These are phyloP conservation scores for Dioszegia hungarica DNA, from an alignment of 768 basidiomycete genomes.

Conservation along the genomic window DNA sequence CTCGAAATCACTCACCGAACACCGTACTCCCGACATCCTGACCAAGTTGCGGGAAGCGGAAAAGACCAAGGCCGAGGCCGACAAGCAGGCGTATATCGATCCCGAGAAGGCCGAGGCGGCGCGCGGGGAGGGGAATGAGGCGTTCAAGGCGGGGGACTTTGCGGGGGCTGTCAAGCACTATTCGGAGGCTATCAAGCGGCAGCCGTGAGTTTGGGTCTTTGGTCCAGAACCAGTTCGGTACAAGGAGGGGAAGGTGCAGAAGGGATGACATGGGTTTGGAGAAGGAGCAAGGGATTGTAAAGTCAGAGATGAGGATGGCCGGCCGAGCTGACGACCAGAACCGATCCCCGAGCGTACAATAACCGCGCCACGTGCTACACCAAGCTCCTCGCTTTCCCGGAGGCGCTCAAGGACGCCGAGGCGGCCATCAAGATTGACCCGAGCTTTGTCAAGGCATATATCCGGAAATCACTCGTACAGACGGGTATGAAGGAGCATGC, in stretches of 20 bases:
- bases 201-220: slow-evolving; percentile 54
- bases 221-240: background rate
- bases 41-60: slow-evolving; percentile 82
- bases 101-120: slow-evolving; percentile 74
- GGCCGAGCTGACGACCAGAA: slow-evolving; percentile 19
- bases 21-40: slow-evolving; percentile 88
- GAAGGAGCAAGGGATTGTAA: no score
- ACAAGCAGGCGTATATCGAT: slow-evolving; percentile 78
- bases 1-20: slow-evolving; percentile 90
- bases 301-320: no score
- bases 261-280: no score
- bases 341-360: slow-evolving; percentile 88
- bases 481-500: slow-evolving; percentile 86
- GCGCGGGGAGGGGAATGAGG: slow-evolving; percentile 84
- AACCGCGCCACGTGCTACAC: slow-evolving; percentile 97
- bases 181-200: slow-evolving; percentile 93
- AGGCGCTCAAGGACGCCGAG: slow-evolving; percentile 92
- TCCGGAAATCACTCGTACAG: slow-evolving; percentile 82
- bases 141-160: slow-evolving; percentile 82
- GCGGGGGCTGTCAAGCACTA: slow-evolving; percentile 86
- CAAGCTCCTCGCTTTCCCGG: slow-evolving; percentile 86
- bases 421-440: slow-evolving; percentile 89
- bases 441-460: slow-evolving; percentile 87
- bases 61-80: slow-evolving; percentile 68
- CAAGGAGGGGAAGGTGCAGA: no score